A percentile compares a stretch with the other conserved stretches of the same genome.
Evolutionary conservation across 805 yeast species (phyloP).

Genomic region (Ogataea siamensis): DNA sequence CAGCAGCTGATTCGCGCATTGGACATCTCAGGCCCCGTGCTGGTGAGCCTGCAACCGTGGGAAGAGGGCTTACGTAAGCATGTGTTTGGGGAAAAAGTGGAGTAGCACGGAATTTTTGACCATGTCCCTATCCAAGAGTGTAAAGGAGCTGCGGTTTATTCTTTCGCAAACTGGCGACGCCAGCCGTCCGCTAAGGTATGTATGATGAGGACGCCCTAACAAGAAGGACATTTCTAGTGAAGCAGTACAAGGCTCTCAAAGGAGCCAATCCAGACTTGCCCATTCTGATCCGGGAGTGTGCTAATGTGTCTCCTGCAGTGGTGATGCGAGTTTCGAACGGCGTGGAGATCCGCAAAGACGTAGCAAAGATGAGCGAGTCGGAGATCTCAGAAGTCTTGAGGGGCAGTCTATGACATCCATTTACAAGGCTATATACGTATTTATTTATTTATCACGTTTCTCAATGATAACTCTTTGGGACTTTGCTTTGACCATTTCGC

Average conservation of each 20-base stretch:
- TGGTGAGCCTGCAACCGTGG: conserved; percentile 5
- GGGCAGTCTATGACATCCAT: conserved; percentile 12
- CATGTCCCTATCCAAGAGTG: conserved; percentile 43
- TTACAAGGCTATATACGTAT: conserved; percentile 9
- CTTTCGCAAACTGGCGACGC: conserved; percentile 77
- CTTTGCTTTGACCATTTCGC: conserved; percentile 27
- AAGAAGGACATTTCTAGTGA: conserved; percentile 54
- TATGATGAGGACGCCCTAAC: no score
- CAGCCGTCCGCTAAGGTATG: conserved; percentile 55
- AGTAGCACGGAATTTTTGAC: conserved; percentile 2
- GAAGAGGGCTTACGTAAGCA: conserved; percentile 10
- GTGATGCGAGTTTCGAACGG: conserved; percentile 70
- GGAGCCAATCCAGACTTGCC: conserved; percentile 66
- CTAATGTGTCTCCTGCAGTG: conserved; percentile 68
- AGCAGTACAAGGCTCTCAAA: conserved; percentile 63
- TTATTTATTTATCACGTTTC: conserved; percentile 20
- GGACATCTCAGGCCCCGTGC: conserved; percentile 7
- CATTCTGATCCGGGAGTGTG: conserved; percentile 74
- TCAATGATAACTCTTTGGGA: conserved; percentile 30
- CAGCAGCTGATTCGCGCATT: conserved; percentile 18
- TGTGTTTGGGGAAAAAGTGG: conserved; percentile 5
- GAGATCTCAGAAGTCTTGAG: conserved; percentile 40
- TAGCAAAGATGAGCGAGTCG: conserved; percentile 47
- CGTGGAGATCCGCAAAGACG: conserved; percentile 45
- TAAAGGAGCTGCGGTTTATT: conserved; percentile 80